A percentile compares a stretch with the other conserved stretches of the same genome.
These are phyloP conservation scores for Aureobasidium sp. DNA, from an alignment of 2,329 filamentous ascomycete genomes.

Conservation along the genomic window DNA sequence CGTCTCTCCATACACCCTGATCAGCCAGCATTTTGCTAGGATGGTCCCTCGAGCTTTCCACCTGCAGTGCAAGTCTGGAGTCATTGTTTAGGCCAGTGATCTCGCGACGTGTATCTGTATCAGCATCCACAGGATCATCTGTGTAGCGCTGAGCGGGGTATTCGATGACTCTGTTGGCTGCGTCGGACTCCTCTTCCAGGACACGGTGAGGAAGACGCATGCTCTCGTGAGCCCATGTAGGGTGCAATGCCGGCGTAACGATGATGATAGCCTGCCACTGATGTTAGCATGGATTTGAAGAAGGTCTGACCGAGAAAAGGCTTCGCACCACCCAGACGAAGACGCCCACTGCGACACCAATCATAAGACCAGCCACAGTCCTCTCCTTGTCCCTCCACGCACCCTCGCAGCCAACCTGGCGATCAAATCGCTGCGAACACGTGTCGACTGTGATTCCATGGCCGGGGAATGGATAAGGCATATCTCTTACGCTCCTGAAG, in stretches of 20 bases:
- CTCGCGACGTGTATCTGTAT: constrained; percentile 1
- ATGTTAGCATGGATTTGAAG: not conserved
- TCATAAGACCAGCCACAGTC: constrained; percentile 47
- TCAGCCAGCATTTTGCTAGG: constrained; percentile 18
- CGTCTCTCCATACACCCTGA: not conserved
- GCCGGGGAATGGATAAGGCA: constrained; percentile 55
- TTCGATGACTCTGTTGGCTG: constrained; percentile 7
- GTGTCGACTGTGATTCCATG: constrained; percentile 26
- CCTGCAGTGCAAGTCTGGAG: constrained; percentile 24
- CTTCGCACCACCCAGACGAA: constrained; percentile 50
- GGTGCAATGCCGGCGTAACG: constrained; percentile 22
- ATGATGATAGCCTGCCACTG: constrained; percentile 23
- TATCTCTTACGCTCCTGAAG: constrained; percentile 50
- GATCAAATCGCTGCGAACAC: constrained; percentile 44
- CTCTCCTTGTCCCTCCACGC: constrained; percentile 53
- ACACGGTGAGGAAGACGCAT: not conserved
- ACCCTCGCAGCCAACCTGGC: constrained; percentile 43
- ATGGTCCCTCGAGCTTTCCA: constrained; percentile 22
- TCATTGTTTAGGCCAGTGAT: constrained; percentile 25
- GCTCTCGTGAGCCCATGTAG: constrained; percentile 21
- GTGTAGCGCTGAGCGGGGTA: constrained; percentile 6
- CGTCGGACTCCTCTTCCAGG: not conserved
- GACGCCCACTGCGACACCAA: constrained; percentile 48
- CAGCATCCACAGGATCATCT: not conserved
- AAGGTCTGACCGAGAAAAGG: not conserved